These are phyloP conservation scores for Phytophthora aleatoria DNA, from an alignment of 352 stramenopile species.

Conservation along the genomic window DNA sequence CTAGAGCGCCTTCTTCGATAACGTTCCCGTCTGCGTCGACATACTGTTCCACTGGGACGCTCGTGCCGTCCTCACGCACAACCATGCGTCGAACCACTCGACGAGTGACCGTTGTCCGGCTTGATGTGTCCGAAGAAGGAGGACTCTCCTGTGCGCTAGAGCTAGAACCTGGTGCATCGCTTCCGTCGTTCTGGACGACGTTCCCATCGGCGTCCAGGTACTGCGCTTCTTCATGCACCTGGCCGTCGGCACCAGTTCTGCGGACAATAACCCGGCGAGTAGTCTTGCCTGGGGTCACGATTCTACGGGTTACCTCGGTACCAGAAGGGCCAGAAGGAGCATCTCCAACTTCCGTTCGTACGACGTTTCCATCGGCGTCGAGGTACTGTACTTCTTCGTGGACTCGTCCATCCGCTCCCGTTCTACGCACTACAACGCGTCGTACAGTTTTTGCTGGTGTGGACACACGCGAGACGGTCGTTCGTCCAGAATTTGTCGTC, in stretches of 20 bases:
- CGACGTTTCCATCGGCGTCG: conserved; percentile 27
- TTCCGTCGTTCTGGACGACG: conserved; percentile 23
- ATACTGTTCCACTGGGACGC: conserved; percentile 17
- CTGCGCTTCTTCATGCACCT: conserved; percentile 30
- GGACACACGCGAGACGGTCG: background rate
- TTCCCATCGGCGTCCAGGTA: conserved; percentile 31
- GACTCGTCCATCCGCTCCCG: conserved; percentile 21
- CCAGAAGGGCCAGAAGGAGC: conserved; percentile 11
- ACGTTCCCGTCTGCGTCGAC: conserved; percentile 22
- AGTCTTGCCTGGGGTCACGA: conserved; percentile 27
- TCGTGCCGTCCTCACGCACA: conserved; percentile 21
- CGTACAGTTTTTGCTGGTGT: background rate
- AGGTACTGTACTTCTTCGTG: conserved; percentile 27
- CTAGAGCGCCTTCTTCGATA: conserved; percentile 9
- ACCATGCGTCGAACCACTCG: conserved; percentile 24
- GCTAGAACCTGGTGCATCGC: background rate
- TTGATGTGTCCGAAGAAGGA: background rate
- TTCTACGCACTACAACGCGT: conserved; percentile 18
- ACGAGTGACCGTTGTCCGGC: conserved; percentile 19
- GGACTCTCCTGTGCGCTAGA: conserved; percentile 7
- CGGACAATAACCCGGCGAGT: conserved; percentile 26
- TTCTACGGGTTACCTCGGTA: conserved; percentile 9
- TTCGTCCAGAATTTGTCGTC: conserved; percentile 1
- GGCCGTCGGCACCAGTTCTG: conserved; percentile 24
- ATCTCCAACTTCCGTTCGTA: conserved; percentile 4